phyloP scores from a whole-genome alignment of 148 eudicot species.

The Hydrangea macrophylla region DNA sequence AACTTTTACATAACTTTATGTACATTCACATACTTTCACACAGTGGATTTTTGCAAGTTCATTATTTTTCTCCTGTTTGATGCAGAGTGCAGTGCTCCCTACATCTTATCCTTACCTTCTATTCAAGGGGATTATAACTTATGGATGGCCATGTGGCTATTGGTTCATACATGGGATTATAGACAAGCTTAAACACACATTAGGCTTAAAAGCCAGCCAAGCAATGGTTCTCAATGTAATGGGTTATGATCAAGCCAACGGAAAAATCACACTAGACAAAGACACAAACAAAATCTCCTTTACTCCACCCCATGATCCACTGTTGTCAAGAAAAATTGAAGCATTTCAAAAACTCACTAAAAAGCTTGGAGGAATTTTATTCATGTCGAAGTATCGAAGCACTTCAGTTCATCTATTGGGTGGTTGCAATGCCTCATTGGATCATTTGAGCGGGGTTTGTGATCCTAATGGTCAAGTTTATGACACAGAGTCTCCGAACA shows the following conservation, averaged over 20 bases:
- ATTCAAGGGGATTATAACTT: constrained; percentile 32
- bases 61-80: background rate
- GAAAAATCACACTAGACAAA: constrained; percentile 27
- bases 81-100: constrained; percentile 39
- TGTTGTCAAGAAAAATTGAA: constrained; percentile 27
- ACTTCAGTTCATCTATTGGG: constrained; percentile 41
- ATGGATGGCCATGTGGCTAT: constrained; percentile 24
- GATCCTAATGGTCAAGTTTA: constrained; percentile 35
- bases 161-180: constrained; percentile 23
- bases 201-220: constrained; percentile 16
- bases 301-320: constrained; percentile 28
- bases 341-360: constrained; percentile 29
- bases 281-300: constrained; percentile 14
- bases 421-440: constrained; percentile 36
- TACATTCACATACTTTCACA: background rate
- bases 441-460: constrained; percentile 31
- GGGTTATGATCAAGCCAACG: constrained; percentile 32
- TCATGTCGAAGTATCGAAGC: constrained; percentile 30
- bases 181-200: constrained; percentile 19
- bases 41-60: background rate
- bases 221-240: constrained; percentile 36
- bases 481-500: constrained; percentile 4
- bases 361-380: constrained; percentile 34
- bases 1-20: too few relatives aligned
- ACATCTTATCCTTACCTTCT: constrained; percentile 25